A percentile compares a stretch with the other conserved stretches of the same genome.
phyloP scores from a whole-genome alignment of 176 grass and related monocot genomes.

The Oryza glumipatula region DNA sequence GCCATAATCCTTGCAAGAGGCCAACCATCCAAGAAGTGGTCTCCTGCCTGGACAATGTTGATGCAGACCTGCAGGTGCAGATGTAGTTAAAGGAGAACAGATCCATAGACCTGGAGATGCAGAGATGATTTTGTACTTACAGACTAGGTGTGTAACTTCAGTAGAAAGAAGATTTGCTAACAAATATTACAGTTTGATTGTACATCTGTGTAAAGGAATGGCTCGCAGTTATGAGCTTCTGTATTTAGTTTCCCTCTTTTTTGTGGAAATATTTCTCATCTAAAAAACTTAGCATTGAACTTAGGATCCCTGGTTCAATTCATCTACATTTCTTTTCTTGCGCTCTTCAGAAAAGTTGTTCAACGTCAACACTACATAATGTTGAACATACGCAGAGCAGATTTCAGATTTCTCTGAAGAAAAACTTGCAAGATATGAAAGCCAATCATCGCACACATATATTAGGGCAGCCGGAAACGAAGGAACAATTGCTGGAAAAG shows the following conservation, averaged over 20 bases:
- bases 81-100: constrained; percentile 34
- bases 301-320: not conserved
- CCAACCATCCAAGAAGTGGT: constrained; percentile 76
- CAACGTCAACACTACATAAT: not conserved
- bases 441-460: not conserved
- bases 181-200: constrained; percentile 23
- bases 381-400: not conserved
- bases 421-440: not conserved
- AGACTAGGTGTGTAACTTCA: constrained; percentile 28
- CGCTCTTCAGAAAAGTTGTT: not conserved
- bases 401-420: not conserved
- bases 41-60: constrained; percentile 55
- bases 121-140: constrained; percentile 26
- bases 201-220: constrained; percentile 41
- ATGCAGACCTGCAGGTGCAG: constrained; percentile 34
- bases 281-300: constrained; percentile 1
- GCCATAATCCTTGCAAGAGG: constrained; percentile 62
- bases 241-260: not conserved
- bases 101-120: not conserved
- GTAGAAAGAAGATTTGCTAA: constrained; percentile 43
- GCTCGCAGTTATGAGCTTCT: not conserved
- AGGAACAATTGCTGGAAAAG: not conserved
- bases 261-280: constrained; percentile 14
- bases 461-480: not conserved
- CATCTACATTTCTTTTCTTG: not conserved